Evolutionary conservation across 371 early-diverging fungal genomes (phyloP), one percentile per base, ranked within the genome.

Genomic region (Mortierella sp.): DNA sequence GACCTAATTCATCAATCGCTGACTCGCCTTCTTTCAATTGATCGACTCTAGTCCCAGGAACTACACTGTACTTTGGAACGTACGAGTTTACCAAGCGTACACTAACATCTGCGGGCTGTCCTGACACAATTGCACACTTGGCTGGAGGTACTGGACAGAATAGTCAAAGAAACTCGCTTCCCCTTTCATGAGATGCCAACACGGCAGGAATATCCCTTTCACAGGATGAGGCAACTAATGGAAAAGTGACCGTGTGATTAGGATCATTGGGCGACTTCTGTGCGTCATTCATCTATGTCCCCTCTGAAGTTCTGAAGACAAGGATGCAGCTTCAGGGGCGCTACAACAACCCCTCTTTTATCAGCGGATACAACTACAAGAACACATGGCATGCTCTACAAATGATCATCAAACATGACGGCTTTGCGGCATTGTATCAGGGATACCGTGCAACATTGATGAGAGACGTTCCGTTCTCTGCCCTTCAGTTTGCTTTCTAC

Each of bases 301-400:
- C 92, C 6, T 89, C 90, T 0, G 92, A 92, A 71, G 92, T 93
- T 5, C 63, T 94, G 40, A 94, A 94, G 72, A 92, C 92, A 1
- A 81, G 94, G 52, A 79, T 94, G 82, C 94, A 94, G 65, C 72
- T 94, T 27, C 94, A 94, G 58, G 94, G 94, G 10, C 82, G 87
- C 59, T 91, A 91, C 63, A 91, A 90, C 55, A 92, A 92, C 72
- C 90, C 92, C 21, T 85, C 90, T 55, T 90, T 90, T 67, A 80
- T 89, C 43, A 90, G 91, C 39, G 89, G 88, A 61, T 90, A 91
- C 68, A 92, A 92, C 63, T 92, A 94, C 71, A 82, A 81, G 64
- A 85, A 81, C 62, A 89, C 89, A 57, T 86, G 84, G 83, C 87
- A 92, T 74, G 94, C 94, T 24, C 80, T 90, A 22, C 82, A 73